phyloP scores from a whole-genome alignment of 805 yeast genomes.

The Candida vartiovaarae region DNA sequence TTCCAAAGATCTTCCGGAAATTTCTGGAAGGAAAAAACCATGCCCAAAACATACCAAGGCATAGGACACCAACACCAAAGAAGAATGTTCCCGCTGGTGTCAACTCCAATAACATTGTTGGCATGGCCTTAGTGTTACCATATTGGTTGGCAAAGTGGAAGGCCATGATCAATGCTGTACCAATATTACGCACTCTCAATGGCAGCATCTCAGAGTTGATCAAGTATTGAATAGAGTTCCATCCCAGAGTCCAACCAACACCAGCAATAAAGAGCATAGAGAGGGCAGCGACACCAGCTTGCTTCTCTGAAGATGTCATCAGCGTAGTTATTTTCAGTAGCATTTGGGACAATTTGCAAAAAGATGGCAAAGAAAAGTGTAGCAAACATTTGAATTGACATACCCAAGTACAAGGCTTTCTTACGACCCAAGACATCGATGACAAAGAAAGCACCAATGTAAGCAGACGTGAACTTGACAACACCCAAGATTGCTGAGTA shows the following conservation, averaged over 20 bases:
- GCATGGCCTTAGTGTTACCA: conserved; percentile 50
- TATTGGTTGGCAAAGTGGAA: conserved; percentile 52
- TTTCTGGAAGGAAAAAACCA: conserved; percentile 33
- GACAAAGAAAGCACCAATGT: conserved; percentile 43
- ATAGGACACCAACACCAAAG: conserved; percentile 39
- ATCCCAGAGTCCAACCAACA: conserved; percentile 54
- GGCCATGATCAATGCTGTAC: conserved; percentile 45
- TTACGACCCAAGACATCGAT: conserved; percentile 50
- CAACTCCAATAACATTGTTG: conserved; percentile 42
- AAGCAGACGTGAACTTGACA: conserved; percentile 43
- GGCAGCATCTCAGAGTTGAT: conserved; percentile 52
- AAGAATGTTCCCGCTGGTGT: conserved; percentile 43
- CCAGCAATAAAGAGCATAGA: conserved; percentile 45
- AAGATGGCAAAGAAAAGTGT: conserved; percentile 42
- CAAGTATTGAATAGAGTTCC: conserved; percentile 49
- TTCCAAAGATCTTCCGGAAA: conserved; percentile 32
- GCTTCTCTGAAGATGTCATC: conserved; percentile 27
- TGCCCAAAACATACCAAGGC: conserved; percentile 32
- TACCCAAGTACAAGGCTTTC: conserved; percentile 41
- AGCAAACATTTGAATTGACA: conserved; percentile 35
- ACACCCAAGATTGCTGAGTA: conserved; percentile 49
- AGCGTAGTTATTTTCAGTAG: conserved; percentile 25
- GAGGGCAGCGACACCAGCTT: conserved; percentile 41
- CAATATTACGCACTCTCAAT: conserved; percentile 40
- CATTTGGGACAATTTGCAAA: conserved; percentile 38